Conservation (phyloP, 2,329 filamentous ascomycete genomes). For the Colletotrichum lentis region DNA sequence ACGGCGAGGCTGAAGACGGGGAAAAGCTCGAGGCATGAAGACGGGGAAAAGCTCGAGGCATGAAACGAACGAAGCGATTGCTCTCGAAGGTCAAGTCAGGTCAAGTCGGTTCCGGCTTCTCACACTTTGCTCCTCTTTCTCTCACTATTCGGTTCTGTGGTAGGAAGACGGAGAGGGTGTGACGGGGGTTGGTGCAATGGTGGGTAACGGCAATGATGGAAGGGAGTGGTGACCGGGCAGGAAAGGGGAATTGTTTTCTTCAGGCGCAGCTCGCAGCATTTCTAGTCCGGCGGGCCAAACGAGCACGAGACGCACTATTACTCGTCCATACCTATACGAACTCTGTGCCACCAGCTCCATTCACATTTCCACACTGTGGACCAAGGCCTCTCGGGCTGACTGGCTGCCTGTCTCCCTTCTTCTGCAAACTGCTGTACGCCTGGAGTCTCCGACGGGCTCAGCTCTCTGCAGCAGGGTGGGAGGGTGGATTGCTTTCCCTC, state of each 20-base stretch:
- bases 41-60: constrained; percentile 24
- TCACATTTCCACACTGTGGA: constrained; percentile 17
- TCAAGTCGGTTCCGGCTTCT: constrained; percentile 11
- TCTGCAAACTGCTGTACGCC: background rate
- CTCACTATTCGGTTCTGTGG: constrained; percentile 16
- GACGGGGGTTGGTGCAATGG: constrained; percentile 12
- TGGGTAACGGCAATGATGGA: constrained; percentile 12
- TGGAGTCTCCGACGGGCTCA: background rate
- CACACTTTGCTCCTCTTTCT: constrained; percentile 9
- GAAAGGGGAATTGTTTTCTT: constrained; percentile 40
- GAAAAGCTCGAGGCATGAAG: constrained; percentile 26
- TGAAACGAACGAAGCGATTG: constrained; percentile 27
- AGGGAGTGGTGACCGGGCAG: constrained; percentile 15
- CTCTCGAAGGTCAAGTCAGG: constrained; percentile 10
- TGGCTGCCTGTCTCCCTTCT: background rate
- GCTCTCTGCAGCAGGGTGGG: constrained; percentile 6
- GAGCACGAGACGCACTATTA: constrained; percentile 19
- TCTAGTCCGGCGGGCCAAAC: constrained; percentile 25
- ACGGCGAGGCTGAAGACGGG: constrained; percentile 7
- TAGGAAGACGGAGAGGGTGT: constrained; percentile 20
- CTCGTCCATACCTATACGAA: constrained; percentile 38
- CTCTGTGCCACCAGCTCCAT: constrained; percentile 28
- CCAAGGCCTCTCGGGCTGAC: background rate
- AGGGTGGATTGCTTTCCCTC: background rate
- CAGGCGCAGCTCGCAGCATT: constrained; percentile 9